A percentile compares a stretch with the other conserved stretches of the same genome.
Evolutionary conservation across 2,329 filamentous ascomycete genomes (phyloP).

Genomic region (Hymenotorrendiella dingleyae): DNA sequence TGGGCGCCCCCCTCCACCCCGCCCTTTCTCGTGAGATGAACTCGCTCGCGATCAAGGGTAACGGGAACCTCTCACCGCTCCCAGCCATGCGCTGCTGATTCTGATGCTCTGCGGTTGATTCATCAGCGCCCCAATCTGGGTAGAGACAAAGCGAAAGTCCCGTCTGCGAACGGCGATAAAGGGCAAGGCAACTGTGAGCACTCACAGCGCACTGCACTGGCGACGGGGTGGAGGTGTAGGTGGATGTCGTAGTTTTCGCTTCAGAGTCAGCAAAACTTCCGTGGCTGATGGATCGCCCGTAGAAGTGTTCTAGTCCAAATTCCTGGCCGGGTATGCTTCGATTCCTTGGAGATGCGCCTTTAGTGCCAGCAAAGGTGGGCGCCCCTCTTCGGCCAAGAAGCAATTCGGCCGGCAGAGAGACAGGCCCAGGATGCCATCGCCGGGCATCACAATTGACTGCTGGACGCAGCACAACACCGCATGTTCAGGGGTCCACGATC

Average conservation of each 20-base stretch:
- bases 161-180: no score
- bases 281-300: constrained; percentile 11
- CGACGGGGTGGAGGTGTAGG: no score
- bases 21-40: not conserved
- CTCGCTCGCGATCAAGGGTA: not conserved
- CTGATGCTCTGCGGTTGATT: not conserved
- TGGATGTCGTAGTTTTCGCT: constrained; percentile 4
- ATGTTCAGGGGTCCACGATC: constrained; percentile 4
- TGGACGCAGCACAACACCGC: constrained; percentile 5
- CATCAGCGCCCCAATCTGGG: not conserved
- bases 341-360: constrained; percentile 11
- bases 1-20: no score
- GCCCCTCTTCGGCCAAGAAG: constrained; percentile 2
- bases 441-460: constrained; percentile 9
- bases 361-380: constrained; percentile 5
- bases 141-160: no score
- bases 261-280: constrained; percentile 3
- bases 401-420: not conserved
- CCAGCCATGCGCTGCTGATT: no score
- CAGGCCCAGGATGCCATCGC: constrained; percentile 2
- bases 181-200: not conserved
- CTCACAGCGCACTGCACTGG: not conserved
- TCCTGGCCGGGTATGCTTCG: constrained; percentile 4
- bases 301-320: constrained; percentile 17
- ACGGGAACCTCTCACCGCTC: not conserved